Evolutionary conservation across 495 filamentous ascomycete genomes (phyloP), one percentile per base, ranked within the genome.

Genomic region (Neurospora discreta): DNA sequence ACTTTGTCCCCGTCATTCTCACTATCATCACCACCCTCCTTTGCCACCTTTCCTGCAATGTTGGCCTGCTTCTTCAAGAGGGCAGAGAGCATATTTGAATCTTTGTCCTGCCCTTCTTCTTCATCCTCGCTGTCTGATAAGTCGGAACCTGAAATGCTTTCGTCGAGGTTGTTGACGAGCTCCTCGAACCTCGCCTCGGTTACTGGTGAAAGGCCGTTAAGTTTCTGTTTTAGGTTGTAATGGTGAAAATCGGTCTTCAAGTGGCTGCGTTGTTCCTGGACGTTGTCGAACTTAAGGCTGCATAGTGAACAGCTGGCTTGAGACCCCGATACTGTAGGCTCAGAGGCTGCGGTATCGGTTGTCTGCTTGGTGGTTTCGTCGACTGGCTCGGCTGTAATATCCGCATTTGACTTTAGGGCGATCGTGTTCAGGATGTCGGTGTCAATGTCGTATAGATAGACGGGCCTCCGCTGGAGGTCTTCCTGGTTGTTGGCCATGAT

Each of bases 151-250:
- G 95, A 98, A 72, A 98, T 90, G 72, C 95, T 97, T 79, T 97
- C 93, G 72, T 97, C 89, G 23, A 97, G 84, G 42, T 93, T 88
- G 20, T 89, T 93, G 13, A 98, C 83, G 15, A 98, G 86, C 77
- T 90, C 91, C 75, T 92, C 91, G 71, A 98, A 98, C 60, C 97
- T 91, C 13, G 75, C 75, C 71, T 98, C 95, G 13, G 87, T 86
- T 1, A 97, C 89, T 0, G 89, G 82, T 13, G 83, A 84, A 65
- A 83, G 85, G 0, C 92, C 92, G 70, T 90, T 86, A 41, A 97
- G 80, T 82, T 92, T 95, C 77, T 92, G 93, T 80, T 97, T 98
- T 68, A 98, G 79, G 78, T 99, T 99, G 80, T 97, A 98, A 70
- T 90, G 86, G 80, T 99, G 95, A 67, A 95, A 85, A 79, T 99